Base-by-base conservation (phyloP, 192 early-diverging fungal genomes). In the Obelidium mucronatum region DNA sequence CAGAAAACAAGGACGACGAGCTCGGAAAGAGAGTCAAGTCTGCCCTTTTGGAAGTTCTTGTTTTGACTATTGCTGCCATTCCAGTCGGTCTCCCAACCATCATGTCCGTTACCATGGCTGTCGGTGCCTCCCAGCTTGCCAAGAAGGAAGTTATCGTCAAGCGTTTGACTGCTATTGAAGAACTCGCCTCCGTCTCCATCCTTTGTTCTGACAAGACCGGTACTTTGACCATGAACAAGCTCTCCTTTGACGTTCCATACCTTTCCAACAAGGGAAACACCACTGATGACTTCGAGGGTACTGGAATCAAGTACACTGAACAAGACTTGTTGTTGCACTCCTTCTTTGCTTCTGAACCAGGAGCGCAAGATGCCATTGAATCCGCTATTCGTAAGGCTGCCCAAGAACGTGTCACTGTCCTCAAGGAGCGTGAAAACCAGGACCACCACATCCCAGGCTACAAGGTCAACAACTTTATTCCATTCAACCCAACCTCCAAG, bases 81-180 rank as follows among this genome's bases (percentile, higher is more conserved):
- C 95, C 95, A 42, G 91, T 96, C 36, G 95, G 95, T 82, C 90
- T 97, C 30, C 95, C 95, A 22, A 95, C 95, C 0, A 95, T 97
- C 52, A 89, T 96, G 89, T 92, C 94, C 28, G 95, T 97, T 36
- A 97, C 94, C 68, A 97, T 97, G 95, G 95, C 95, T 1, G 90
- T 97, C 13, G 95, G 95, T 67, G 94, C 94, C 58, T 90, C 93
- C 72, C 89, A 93, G 83, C 85, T 97, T 31, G 94, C 95, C 35
- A 83, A 88, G 22, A 93, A 94, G 82, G 81, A 97, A 78, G 95
- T 96, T 56, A 96, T 96, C 84, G 92, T 96, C 80, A 96, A 96
- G 84, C 93, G 95, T 60, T 85, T 96, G 26, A 91, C 95, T 17
- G 93, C 95, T 5, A 93, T 96, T 22, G 95, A 96, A 78, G 95